Evolutionary conservation across 345 rosid species (phyloP).

Genomic region (Ailanthus altissimus): DNA sequence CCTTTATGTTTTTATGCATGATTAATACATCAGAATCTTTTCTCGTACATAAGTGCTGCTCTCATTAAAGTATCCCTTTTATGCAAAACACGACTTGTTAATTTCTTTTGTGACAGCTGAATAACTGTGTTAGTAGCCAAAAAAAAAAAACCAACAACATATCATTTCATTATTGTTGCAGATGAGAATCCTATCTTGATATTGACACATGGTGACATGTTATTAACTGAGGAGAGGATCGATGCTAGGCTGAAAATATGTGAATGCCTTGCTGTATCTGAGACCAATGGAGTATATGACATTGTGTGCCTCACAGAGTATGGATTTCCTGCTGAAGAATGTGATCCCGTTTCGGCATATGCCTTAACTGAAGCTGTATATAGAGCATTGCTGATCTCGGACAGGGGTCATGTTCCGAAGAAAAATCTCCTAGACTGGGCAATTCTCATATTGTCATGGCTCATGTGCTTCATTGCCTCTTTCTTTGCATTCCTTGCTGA

Average conservation of each 20-base stretch:
- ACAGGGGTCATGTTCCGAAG: slow-evolving; percentile 49
- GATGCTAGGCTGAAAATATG: slow-evolving; percentile 53
- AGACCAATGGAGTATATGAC: slow-evolving; percentile 49
- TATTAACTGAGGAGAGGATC: slow-evolving; percentile 47
- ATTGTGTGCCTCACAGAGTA: slow-evolving; percentile 56
- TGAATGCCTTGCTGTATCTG: slow-evolving; percentile 39
- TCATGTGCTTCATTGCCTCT: slow-evolving; percentile 38
- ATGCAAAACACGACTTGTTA: neutral
- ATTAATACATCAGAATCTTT: neutral
- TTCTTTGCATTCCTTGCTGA: slow-evolving; percentile 45
- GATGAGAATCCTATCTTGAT: slow-evolving; percentile 59
- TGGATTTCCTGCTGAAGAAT: slow-evolving; percentile 55
- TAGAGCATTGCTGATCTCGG: slow-evolving; percentile 57
- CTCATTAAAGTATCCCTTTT: neutral
- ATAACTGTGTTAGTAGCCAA: neutral
- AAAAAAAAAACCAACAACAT: neutral
- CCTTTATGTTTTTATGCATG: neutral
- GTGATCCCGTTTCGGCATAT: slow-evolving; percentile 52
- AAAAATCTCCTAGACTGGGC: slow-evolving; percentile 40
- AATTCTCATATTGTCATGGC: slow-evolving; percentile 30
- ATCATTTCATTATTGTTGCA: slow-evolving; percentile 15
- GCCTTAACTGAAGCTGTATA: slow-evolving; percentile 46
- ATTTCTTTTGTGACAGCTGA: neutral
- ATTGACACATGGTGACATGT: slow-evolving; percentile 59
- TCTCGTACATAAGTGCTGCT: neutral